Percentiles rank a stretch among this genome's conserved stretches.
These are phyloP conservation scores for Xylaria castorea DNA, from an alignment of 495 filamentous ascomycete species.

Conservation along the genomic window DNA sequence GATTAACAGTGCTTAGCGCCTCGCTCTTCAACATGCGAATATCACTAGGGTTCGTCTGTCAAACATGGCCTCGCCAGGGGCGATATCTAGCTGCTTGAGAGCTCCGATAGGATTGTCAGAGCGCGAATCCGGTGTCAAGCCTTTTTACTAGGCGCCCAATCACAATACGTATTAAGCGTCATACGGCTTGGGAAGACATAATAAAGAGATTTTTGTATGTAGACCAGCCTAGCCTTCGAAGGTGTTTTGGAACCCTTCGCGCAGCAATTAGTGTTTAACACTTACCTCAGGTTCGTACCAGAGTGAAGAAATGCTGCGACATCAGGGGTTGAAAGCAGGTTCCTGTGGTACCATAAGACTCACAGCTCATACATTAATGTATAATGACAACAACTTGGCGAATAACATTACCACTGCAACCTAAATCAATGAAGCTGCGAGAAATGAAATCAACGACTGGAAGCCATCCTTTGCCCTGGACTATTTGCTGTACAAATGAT, in stretches of 20 bases:
- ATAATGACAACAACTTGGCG: not conserved
- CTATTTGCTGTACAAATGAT: slow-evolving; percentile 3
- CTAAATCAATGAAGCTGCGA: not conserved
- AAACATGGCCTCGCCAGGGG: not conserved
- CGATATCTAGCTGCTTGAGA: not conserved
- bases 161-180: not conserved
- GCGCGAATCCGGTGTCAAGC: not conserved
- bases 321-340: not conserved
- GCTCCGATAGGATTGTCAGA: not conserved
- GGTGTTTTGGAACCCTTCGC: not conserved
- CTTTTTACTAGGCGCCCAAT: not conserved
- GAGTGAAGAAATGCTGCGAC: not conserved
- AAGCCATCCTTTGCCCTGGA: not conserved
- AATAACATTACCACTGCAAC: not conserved
- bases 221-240: not conserved
- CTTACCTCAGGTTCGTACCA: slow-evolving; percentile 3
- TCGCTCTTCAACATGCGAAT: not conserved
- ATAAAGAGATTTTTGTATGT: not conserved
- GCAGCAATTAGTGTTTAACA: not conserved
- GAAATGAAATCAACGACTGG: slow-evolving; percentile 1
- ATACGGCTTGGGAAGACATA: not conserved
- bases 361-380: not conserved
- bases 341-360: not conserved
- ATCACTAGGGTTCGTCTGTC: not conserved
- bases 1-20: not conserved